A percentile compares a stretch with the other conserved stretches of the same genome.
phyloP scores from a whole-genome alignment of 177 flowering plant genomes.

The Vitis hybrid region DNA sequence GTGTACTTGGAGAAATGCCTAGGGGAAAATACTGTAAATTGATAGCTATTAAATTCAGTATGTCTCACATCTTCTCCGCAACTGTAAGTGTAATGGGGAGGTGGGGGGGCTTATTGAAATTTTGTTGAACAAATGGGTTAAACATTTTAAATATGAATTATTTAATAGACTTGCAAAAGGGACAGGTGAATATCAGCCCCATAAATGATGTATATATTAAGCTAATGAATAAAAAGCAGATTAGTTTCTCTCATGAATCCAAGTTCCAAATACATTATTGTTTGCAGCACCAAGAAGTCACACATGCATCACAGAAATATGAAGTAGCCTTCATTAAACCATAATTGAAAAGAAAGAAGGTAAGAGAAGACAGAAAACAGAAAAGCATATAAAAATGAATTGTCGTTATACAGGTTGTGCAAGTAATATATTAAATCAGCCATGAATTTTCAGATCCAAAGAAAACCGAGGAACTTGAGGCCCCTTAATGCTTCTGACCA shows the following conservation, averaged over 20 bases:
- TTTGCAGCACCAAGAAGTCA: not conserved
- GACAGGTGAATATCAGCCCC: slow-evolving; percentile 7
- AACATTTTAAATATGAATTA: slow-evolving; percentile 7
- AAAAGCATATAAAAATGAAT: not conserved
- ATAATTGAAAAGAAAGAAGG: not conserved
- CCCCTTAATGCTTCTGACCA: not conserved
- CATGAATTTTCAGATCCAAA: not conserved
- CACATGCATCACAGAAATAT: not conserved
- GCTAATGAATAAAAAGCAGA: not conserved
- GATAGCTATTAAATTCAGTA: slow-evolving; percentile 3
- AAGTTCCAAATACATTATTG: not conserved
- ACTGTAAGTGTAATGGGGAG: slow-evolving; percentile 11
- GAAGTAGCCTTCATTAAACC: not conserved
- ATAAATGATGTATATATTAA: slow-evolving; percentile 9
- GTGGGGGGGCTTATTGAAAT: slow-evolving; percentile 5
- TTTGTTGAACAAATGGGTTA: slow-evolving; percentile 4
- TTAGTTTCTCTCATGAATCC: not conserved
- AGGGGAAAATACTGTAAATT: slow-evolving; percentile 10
- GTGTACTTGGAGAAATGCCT: slow-evolving; percentile 14
- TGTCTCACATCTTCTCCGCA: slow-evolving; percentile 8
- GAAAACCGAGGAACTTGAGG: not conserved
- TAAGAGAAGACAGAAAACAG: not conserved
- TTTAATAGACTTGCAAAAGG: slow-evolving; percentile 11
- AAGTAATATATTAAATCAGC: no score
- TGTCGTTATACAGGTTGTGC: no score